Conservation (phyloP, 495 filamentous ascomycete species). For the Aspergillus biplanus region DNA sequence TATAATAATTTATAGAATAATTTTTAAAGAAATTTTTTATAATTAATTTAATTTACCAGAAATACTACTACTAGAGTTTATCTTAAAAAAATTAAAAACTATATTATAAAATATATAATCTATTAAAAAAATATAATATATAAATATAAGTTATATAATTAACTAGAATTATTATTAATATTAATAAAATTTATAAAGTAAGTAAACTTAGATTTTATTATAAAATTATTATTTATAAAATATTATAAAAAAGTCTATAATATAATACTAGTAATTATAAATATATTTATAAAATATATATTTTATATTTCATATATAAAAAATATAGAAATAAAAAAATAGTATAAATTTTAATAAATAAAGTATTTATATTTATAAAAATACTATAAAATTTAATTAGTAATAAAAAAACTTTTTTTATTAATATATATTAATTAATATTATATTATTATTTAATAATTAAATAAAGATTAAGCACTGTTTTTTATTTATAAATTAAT, state of each 20-base stretch:
- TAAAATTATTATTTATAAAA: neutral
- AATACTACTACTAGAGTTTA: too few relatives aligned
- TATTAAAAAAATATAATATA: neutral
- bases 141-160: too few relatives aligned
- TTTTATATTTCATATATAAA: neutral
- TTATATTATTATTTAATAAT: neutral
- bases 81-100: neutral
- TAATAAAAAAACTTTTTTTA: neutral
- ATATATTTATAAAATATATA: too few relatives aligned
- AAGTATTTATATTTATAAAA: neutral
- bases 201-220: slow-evolving; percentile 2
- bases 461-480: neutral
- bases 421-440: neutral
- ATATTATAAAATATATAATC: neutral
- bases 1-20: too few relatives aligned
- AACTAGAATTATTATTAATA: neutral
- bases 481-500: neutral
- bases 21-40: too few relatives aligned
- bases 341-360: neutral
- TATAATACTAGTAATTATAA: too few relatives aligned
- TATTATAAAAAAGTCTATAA: too few relatives aligned
- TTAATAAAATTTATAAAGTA: neutral
- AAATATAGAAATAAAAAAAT: neutral
- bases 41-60: too few relatives aligned
- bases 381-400: too few relatives aligned